Evolutionary conservation across 257 asterid genomes (phyloP).

Genomic region (Linderniella brevidens): DNA sequence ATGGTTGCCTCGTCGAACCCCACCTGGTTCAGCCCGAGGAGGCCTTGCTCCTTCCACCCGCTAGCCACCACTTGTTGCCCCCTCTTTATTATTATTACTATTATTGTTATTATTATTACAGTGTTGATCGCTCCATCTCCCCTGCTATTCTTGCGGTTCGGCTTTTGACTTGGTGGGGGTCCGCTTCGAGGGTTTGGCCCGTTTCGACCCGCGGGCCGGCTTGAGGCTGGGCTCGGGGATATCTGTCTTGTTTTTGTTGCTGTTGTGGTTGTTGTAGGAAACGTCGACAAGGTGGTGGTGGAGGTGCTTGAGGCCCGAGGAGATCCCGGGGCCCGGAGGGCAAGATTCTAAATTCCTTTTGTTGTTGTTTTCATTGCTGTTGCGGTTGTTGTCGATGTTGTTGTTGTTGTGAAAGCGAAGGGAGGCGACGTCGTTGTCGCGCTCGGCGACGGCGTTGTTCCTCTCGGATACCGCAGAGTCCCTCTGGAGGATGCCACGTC

Average conservation of each 20-base stretch:
- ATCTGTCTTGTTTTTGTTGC: conserved; percentile 23
- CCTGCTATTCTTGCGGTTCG: conserved; percentile 44
- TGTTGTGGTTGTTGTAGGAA: conserved; percentile 33
- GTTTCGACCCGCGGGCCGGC: conserved; percentile 43
- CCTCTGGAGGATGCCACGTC: conserved; percentile 74
- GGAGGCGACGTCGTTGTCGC: conserved; percentile 77
- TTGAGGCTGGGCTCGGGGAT: conserved; percentile 43
- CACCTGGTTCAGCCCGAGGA: conserved; percentile 85
- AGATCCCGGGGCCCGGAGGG: conserved; percentile 62
- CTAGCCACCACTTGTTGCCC: conserved; percentile 25
- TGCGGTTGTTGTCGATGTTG: conserved; percentile 21
- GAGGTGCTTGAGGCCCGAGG: conserved; percentile 54
- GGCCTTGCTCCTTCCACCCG: conserved; percentile 87
- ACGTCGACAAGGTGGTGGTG: conserved; percentile 55
- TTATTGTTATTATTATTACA: too few relatives aligned
- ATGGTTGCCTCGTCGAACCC: conserved; percentile 77
- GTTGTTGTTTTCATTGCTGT: too few relatives aligned
- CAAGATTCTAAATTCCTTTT: conserved; percentile 49
- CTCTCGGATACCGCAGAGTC: conserved; percentile 81
- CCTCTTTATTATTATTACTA: conserved; percentile 37
- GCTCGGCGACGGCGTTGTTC: conserved; percentile 65
- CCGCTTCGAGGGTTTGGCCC: conserved; percentile 46
- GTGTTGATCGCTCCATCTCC: too few relatives aligned
- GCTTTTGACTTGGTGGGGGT: too few relatives aligned
- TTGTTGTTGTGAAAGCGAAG: conserved; percentile 55